Base-by-base conservation (phyloP, 805 yeast species). In the Wickerhamiella cacticola region DNA sequence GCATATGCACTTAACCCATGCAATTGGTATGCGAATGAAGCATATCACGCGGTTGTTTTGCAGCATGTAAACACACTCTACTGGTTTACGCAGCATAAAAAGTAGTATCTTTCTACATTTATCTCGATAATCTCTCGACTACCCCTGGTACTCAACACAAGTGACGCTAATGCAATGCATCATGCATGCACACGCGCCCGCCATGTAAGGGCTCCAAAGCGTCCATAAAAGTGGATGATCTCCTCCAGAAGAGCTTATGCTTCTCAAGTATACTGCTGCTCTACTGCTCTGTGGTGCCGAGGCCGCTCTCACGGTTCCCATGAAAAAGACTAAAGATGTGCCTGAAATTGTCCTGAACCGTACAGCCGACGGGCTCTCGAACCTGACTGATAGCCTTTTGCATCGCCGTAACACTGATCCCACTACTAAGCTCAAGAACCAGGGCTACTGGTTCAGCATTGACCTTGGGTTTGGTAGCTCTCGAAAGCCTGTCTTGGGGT, bases 341-440 rank as follows among this genome's bases (percentile, higher is more conserved):
- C 36, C 36, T 15, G 36, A 31, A 5, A 15, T 31, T 31, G 36
- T 31, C 19, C n/a, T 31, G 6, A 31, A 31, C 19, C 36, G 36
- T 31, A 31, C 36, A 3, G 21, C 19, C 10, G 36, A 31, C 7
- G 36, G 36, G 6, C 5, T 15, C 21, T 4, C 36, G n/a, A 10
- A 31, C 10, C 10, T 31, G 36, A 19, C 36, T 4, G 36, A 31
- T 31, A 21, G 41, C 3, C 12, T 19, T 5, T 21, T 36, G n/a
- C 26, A 19, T 19, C 41, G 41, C 25, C 41, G 41, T 8, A 21
- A 22, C 7, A 15, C 41, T 21, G 41, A 36, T 12, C 41, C 41
- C 9, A 5, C 25, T 12, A 19, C 25, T 22, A 21, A 5, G n/a
- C 24, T 22, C 41, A 36, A 19, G 15, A 36, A 36, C 25, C 41